Evolutionary conservation across 129 eudicot genomes (phyloP), one percentile per base, ranked within the genome.

Genomic region (Flaveria linearis): DNA sequence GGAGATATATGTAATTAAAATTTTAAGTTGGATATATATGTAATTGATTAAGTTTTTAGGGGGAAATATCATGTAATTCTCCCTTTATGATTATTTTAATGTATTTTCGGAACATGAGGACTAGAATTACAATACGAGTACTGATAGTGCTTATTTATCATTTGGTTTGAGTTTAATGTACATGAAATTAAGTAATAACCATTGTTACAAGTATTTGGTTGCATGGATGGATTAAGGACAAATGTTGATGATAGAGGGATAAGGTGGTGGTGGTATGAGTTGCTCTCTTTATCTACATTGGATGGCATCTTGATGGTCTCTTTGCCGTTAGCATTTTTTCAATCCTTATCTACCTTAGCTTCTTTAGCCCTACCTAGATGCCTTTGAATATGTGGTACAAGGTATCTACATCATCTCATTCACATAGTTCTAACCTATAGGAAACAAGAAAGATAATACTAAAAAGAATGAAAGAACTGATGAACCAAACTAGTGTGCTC

Each of bases 221-320:
- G 39, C 25, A 79, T 30, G 67, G 30, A 66, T 26, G 64, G 69
- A 80, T 80, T 63, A 66, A 80, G 18, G 84, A 79, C 75, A 80
- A 80, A 67, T 75, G 64, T n/a, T 73, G 74, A 73, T 80, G 84
- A 80, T 80, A 80, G 76, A 74, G 45, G 25, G 84, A 80, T 80
- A 80, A 80, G 84, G 65, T 80, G 80, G 75, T 80, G 76, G 80
- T 80, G 84, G 84, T 80, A 67, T 80, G 76, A 80, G 56, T 66
- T 80, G 84, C 80, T 74, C 76, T 28, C 79, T 74, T 74, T 80
- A 80, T 80, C 84, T 80, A 74, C 62, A 74, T 67, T 80, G 84
- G 75, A 73, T 74, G 66, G 42, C 53, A 36, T 71, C 9, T 56
- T 78, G 69, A 47, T 58, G 67, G 36, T 57, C 63, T 74, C 84